These are phyloP conservation scores for Bipolaris victoriae DNA, from an alignment of 2,329 filamentous ascomycete genomes.

Conservation along the genomic window DNA sequence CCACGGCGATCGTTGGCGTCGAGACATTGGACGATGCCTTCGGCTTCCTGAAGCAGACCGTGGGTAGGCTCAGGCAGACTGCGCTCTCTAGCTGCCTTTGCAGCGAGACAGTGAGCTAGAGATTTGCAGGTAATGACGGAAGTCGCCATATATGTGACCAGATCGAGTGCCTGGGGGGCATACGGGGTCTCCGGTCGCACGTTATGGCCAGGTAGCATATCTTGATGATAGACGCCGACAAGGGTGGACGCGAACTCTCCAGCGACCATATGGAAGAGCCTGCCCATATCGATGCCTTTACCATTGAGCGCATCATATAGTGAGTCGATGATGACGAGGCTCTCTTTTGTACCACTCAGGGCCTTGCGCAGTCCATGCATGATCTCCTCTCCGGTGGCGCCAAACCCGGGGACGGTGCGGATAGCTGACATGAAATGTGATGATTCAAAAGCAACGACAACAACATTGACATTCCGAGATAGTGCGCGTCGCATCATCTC, in stretches of 20 bases:
- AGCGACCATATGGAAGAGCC: constrained; percentile 73
- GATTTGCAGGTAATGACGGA: constrained; percentile 77
- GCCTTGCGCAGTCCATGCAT: constrained; percentile 27
- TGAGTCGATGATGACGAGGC: constrained; percentile 78
- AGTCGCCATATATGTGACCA: constrained; percentile 86
- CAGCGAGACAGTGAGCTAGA: constrained; percentile 74
- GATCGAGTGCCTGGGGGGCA: constrained; percentile 62
- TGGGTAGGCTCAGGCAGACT: constrained; percentile 78
- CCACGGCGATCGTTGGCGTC: constrained; percentile 60
- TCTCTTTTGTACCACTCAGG: constrained; percentile 33
- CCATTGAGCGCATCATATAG: constrained; percentile 66
- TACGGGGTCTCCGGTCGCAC: constrained; percentile 50
- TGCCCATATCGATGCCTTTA: constrained; percentile 56
- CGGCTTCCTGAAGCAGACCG: constrained; percentile 76
- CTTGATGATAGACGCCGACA: constrained; percentile 80
- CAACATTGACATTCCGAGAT: constrained; percentile 63
- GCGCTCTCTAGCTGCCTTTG: constrained; percentile 76
- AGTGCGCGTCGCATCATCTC: constrained; percentile 76
- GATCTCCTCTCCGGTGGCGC: constrained; percentile 64
- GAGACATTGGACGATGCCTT: constrained; percentile 78
- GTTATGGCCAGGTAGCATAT: constrained; percentile 66
- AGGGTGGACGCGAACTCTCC: constrained; percentile 70
- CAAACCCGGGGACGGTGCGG: constrained; percentile 68
- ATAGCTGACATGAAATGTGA: constrained; percentile 69
- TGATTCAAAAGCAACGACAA: constrained; percentile 81